These are phyloP conservation scores for Nicotiana knightiana DNA, from an alignment of 257 asterid genomes.

Conservation along the genomic window DNA sequence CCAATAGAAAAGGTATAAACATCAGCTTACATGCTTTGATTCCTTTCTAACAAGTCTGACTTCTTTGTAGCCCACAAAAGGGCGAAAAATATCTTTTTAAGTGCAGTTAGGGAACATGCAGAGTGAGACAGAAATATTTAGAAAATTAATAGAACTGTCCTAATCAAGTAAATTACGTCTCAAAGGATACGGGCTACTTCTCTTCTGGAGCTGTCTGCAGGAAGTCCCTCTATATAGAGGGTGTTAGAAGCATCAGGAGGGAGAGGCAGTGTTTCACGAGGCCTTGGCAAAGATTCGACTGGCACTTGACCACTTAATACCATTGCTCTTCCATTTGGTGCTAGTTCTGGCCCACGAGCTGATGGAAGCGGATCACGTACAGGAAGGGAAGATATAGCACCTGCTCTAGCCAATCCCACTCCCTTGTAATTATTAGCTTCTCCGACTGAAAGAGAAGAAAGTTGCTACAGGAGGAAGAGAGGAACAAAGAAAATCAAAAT, in stretches of 20 bases:
- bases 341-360: constrained; percentile 30
- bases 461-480: constrained; percentile 27
- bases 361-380: constrained; percentile 24
- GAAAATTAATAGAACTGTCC: not conserved
- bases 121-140: not conserved
- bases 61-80: constrained; percentile 56
- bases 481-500: not conserved
- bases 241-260: constrained; percentile 60
- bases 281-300: constrained; percentile 28
- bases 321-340: constrained; percentile 31
- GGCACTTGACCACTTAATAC: constrained; percentile 28
- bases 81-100: constrained; percentile 44
- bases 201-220: constrained; percentile 43
- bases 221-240: constrained; percentile 52
- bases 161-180: not conserved
- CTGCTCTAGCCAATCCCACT: constrained; percentile 26
- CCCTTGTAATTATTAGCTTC: constrained; percentile 28
- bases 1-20: not conserved
- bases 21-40: constrained; percentile 37
- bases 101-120: constrained; percentile 21
- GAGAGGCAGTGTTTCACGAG: constrained; percentile 37
- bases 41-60: constrained; percentile 55
- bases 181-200: constrained; percentile 61
- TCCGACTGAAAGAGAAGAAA: constrained; percentile 29
- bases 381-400: constrained; percentile 23